Evolutionary conservation across 192 early-diverging fungal species (phyloP).

Genomic region (Coemansia sp.): DNA sequence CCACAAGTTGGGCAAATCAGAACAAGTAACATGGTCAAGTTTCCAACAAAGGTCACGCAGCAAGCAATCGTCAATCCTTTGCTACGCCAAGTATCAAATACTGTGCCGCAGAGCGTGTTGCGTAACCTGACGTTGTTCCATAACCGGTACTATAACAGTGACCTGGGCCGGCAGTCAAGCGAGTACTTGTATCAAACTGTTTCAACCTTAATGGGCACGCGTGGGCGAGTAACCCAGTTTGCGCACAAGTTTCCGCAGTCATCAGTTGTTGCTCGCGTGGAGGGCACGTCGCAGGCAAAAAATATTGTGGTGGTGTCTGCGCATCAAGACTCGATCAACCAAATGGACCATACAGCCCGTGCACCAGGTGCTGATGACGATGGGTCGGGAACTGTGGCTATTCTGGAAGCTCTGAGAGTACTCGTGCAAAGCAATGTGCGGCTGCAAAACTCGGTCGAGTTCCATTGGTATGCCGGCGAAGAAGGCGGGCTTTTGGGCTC

Average conservation of each 20-base stretch:
- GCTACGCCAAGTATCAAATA: conserved; percentile 25
- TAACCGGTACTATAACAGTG: conserved; percentile 80
- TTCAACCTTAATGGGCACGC: conserved; percentile 32
- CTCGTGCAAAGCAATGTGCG: conserved; percentile 67
- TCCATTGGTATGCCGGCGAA: conserved; percentile 94
- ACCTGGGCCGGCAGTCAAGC: conserved; percentile 59
- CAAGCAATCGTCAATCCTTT: conserved; percentile 60
- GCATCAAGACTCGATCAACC: conserved; percentile 89
- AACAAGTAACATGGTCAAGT: not conserved
- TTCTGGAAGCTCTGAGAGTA: conserved; percentile 81
- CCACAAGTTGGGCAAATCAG: not conserved
- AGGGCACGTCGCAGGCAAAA: not conserved
- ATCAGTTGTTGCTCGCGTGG: conserved; percentile 14
- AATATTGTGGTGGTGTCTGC: conserved; percentile 80
- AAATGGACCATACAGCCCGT: conserved; percentile 70
- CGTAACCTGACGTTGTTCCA: conserved; percentile 70
- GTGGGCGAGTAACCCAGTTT: conserved; percentile 2
- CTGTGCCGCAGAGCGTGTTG: conserved; percentile 62
- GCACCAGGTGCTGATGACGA: conserved; percentile 86
- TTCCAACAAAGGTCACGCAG: conserved; percentile 47
- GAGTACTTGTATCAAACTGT: conserved; percentile 55
- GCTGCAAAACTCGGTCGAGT: conserved; percentile 82
- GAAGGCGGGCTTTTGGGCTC: conserved; percentile 88
- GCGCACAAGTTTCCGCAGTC: conserved; percentile 25
- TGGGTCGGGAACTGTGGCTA: conserved; percentile 88